Evolutionary conservation across 306 rosid genomes (phyloP), one percentile per base, ranked within the genome.

Genomic region (apple (Malus domestica)): DNA sequence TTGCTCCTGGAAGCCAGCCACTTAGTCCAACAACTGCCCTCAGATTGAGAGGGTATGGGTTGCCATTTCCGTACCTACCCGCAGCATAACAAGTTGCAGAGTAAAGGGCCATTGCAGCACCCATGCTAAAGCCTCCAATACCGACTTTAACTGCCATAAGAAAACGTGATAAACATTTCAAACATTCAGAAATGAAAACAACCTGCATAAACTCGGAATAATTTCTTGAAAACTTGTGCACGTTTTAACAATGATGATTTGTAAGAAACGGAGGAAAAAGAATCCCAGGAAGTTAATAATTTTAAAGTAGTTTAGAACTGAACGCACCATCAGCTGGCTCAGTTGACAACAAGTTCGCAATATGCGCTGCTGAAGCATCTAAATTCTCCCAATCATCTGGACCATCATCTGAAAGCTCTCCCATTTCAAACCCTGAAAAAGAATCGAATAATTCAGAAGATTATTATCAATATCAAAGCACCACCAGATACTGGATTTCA

Each of bases 1-100:
- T 91, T 83, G 97, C 90, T 82, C 97, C 99, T 10, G 98, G 98
- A 86, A 96, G 98, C 98, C 98, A 96, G 70, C 99, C 98, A 81
- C 99, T 96, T 30, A 96, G 93, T 84, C 97, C 99, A 84, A 93
- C 81, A 55, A 96, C 82, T 74, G 97, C 92, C 85, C 88, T 88
- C 81, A 96, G 81, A 85, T 88, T 83, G 82, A 93, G 79, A 83
- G 92, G 87, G 78, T 96, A 96, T 40, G 89, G 93, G 55, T 80
- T 86, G 75, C 96, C 93, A 80, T 92, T 96, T 83, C 89, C 92
- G 69, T 88, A 93, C 85, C 89, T 91, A 49, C 99, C 99, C 76
- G 84, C 78, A 27, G 99, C 93, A 85, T 79, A 90, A 79, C 99
- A 96, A 78, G 96, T 96, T 80, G 98, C 98, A 82, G 99, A 96